Percentiles rank a stretch among this genome's conserved stretches.
These are phyloP conservation scores for Hymenoscyphus fructigenus DNA, from an alignment of 2,329 filamentous ascomycete genomes.

Conservation along the genomic window DNA sequence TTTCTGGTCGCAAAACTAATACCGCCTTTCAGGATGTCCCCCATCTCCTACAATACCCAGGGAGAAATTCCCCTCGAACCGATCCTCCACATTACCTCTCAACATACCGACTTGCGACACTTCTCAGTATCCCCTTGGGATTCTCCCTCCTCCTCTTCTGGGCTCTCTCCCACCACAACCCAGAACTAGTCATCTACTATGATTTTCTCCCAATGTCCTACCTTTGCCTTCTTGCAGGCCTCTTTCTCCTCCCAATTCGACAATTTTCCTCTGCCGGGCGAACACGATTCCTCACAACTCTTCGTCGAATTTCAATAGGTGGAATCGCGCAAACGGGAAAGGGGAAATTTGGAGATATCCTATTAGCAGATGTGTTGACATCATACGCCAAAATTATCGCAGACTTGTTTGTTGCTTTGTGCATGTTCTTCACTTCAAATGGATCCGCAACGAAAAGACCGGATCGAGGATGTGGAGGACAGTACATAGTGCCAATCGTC, in stretches of 20 bases:
- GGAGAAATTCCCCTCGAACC: slow-evolving; percentile 62
- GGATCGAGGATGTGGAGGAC: slow-evolving; percentile 78
- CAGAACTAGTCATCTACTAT: slow-evolving; percentile 69
- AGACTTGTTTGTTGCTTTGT: slow-evolving; percentile 83
- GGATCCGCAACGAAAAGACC: slow-evolving; percentile 77
- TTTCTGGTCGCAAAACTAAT: slow-evolving; percentile 18
- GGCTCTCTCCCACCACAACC: slow-evolving; percentile 70
- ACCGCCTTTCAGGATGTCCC: slow-evolving; percentile 65
- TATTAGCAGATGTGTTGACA: slow-evolving; percentile 91
- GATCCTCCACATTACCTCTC: slow-evolving; percentile 76
- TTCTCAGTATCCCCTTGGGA: slow-evolving; percentile 69
- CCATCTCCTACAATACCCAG: slow-evolving; percentile 80
- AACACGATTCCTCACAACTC: slow-evolving; percentile 69
- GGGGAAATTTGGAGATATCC: slow-evolving; percentile 91
- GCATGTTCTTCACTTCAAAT: slow-evolving; percentile 79
- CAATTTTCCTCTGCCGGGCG: slow-evolving; percentile 69
- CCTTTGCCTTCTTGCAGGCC: slow-evolving; percentile 67
- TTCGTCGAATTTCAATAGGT: slow-evolving; percentile 78
- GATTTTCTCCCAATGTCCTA: slow-evolving; percentile 86
- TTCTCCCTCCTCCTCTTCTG: slow-evolving; percentile 80
- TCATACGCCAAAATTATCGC: slow-evolving; percentile 91
- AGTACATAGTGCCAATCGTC: slow-evolving; percentile 77
- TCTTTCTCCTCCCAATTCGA: slow-evolving; percentile 73
- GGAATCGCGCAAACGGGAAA: slow-evolving; percentile 83
- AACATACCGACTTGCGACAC: slow-evolving; percentile 79